phyloP scores from a whole-genome alignment of 1,284 basidiomycete genomes.

The Irpex sp. region DNA sequence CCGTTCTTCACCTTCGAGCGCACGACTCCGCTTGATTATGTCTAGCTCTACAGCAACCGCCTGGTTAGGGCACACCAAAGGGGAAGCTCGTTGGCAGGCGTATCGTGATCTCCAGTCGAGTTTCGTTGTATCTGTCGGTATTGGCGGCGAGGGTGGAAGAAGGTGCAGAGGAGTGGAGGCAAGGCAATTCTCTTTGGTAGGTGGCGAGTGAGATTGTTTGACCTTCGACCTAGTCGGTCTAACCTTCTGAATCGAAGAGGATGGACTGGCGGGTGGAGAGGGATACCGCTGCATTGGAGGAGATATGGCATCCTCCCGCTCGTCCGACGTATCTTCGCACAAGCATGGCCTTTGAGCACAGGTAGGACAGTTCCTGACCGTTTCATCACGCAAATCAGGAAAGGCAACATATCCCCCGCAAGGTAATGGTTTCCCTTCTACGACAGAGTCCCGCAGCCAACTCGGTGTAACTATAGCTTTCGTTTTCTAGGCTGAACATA shows the following conservation, averaged over 20 bases:
- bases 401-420: slow-evolving; percentile 52
- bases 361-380: slow-evolving; percentile 37
- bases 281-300: slow-evolving; percentile 3
- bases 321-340: slow-evolving; percentile 18
- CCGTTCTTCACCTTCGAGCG: slow-evolving; percentile 57
- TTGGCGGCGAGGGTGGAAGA: slow-evolving; percentile 21
- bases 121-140: slow-evolving; percentile 18
- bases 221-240: not conserved
- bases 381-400: slow-evolving; percentile 41
- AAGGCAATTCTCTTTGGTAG: not conserved
- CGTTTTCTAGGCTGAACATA: slow-evolving; percentile 36
- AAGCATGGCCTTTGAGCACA: slow-evolving; percentile 22
- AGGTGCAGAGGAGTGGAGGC: slow-evolving; percentile 16
- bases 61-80: slow-evolving; percentile 63
- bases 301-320: not conserved
- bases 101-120: slow-evolving; percentile 39
- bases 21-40: slow-evolving; percentile 51
- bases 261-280: not conserved
- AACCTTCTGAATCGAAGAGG: not conserved
- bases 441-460: slow-evolving; percentile 58
- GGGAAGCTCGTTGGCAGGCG: slow-evolving; percentile 56
- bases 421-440: slow-evolving; percentile 37
- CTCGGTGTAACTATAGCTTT: slow-evolving; percentile 62
- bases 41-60: slow-evolving; percentile 47
- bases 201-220: not conserved